Evolutionary conservation across 148 eudicot genomes (phyloP).

Genomic region (Dianthus caryophyllus): DNA sequence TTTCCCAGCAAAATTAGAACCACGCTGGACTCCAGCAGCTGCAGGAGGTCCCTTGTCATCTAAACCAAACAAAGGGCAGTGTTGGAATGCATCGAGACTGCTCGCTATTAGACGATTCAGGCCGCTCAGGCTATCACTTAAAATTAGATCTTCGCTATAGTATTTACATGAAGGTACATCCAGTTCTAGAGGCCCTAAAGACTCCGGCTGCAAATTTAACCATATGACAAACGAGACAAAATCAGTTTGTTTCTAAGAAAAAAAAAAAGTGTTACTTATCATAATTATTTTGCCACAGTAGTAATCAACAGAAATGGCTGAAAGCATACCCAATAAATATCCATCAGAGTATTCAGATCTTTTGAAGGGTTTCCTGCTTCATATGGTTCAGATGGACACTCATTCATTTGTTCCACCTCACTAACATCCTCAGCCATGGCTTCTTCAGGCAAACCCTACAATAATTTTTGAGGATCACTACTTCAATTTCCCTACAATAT

Average conservation of each 20-base stretch:
- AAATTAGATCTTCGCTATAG: constrained; percentile 63
- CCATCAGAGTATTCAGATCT: constrained; percentile 58
- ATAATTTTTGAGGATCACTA: neutral
- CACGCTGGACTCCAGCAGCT: constrained; percentile 44
- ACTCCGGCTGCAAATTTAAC: constrained; percentile 64
- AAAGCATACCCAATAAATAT: constrained; percentile 75
- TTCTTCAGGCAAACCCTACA: constrained; percentile 46
- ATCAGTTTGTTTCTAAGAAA: constrained; percentile 18
- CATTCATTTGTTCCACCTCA: constrained; percentile 48
- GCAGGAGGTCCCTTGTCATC: constrained; percentile 58
- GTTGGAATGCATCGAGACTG: constrained; percentile 91
- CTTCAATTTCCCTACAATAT: neutral
- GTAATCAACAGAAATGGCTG: neutral
- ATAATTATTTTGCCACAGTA: neutral
- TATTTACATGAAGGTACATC: constrained; percentile 70
- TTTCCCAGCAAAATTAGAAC: constrained; percentile 52
- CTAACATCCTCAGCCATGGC: constrained; percentile 30
- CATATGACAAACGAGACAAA: constrained; percentile 6
- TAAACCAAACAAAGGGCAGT: constrained; percentile 57
- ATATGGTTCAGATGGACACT: constrained; percentile 36
- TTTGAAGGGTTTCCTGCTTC: constrained; percentile 35
- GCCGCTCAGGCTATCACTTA: constrained; percentile 87
- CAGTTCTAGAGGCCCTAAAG: constrained; percentile 90
- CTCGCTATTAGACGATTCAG: constrained; percentile 82
- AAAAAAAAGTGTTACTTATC: neutral